phyloP scores from a whole-genome alignment of 2,329 filamentous ascomycete genomes.

The Fusarium duplospermum region DNA sequence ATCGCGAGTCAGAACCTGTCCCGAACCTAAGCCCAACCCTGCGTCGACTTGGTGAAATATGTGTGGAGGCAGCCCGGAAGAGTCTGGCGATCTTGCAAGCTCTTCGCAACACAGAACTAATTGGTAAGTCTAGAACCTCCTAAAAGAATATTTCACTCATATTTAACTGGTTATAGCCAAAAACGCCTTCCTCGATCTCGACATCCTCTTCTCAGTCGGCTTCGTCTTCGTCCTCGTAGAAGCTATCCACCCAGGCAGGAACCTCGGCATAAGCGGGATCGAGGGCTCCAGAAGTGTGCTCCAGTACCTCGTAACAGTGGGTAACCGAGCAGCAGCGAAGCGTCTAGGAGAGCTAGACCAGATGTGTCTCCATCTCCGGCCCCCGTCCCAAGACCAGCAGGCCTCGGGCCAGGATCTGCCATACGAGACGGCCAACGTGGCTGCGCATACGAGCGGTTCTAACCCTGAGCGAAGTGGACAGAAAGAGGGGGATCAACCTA shows the following conservation, averaged over 20 bases:
- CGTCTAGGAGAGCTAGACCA: conserved; percentile 27
- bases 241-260: conserved; percentile 13
- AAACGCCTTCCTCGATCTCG: conserved; percentile 29
- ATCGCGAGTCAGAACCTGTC: conserved; percentile 2
- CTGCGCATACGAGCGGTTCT: neutral
- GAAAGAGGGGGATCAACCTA: neutral
- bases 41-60: conserved; percentile 28
- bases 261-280: conserved; percentile 14
- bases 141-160: too few species aligned
- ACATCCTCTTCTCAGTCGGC: conserved; percentile 25
- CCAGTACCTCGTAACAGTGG: conserved; percentile 20
- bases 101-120: conserved; percentile 20
- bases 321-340: conserved; percentile 27
- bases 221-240: conserved; percentile 30
- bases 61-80: conserved; percentile 27
- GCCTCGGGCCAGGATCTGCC: conserved; percentile 7
- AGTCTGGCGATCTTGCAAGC: conserved; percentile 24
- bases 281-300: conserved; percentile 22
- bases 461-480: neutral
- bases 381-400: conserved; percentile 7
- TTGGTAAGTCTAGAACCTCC: neutral
- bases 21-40: conserved; percentile 17
- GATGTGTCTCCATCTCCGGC: conserved; percentile 25
- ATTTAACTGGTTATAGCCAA: conserved; percentile 1
- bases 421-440: neutral